Evolutionary conservation across 768 basidiomycete species (phyloP).

Genomic region (Leccinellum luteum): DNA sequence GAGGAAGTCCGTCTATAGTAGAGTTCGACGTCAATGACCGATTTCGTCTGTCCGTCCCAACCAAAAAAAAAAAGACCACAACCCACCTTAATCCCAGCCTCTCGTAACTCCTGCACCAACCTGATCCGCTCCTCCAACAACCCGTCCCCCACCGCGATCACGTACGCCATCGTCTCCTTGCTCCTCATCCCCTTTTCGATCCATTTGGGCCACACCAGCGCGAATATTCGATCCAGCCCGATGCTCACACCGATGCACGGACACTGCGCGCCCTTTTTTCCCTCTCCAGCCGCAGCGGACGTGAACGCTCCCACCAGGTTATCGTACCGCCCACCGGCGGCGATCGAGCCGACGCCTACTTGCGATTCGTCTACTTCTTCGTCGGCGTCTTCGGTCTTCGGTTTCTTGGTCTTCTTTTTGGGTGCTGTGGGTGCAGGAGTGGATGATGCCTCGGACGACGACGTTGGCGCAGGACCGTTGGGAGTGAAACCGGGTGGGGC

Average conservation of each 20-base stretch:
- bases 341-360: constrained; percentile 97
- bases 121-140: constrained; percentile 80
- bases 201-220: constrained; percentile 87
- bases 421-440: constrained; percentile 11
- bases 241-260: constrained; percentile 94
- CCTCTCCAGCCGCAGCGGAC: constrained; percentile 72
- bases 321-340: constrained; percentile 97
- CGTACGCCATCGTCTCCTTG: constrained; percentile 93
- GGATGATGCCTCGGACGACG: constrained; percentile 26
- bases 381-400: constrained; percentile 40
- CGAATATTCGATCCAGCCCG: constrained; percentile 91
- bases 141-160: constrained; percentile 89
- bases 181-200: constrained; percentile 73
- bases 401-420: constrained; percentile 44
- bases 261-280: constrained; percentile 61
- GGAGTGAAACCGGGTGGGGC: constrained; percentile 81
- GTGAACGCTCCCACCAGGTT: constrained; percentile 90
- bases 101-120: constrained; percentile 78
- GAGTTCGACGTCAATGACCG: neutral
- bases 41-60: neutral
- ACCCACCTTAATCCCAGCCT: constrained; percentile 82
- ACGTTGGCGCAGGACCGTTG: constrained; percentile 43
- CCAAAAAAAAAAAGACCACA: neutral
- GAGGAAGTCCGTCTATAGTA: constrained; percentile 78
- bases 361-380: constrained; percentile 90